Evolutionary conservation across 148 eudicot species (phyloP), one percentile per base, ranked within the genome.

Genomic region (Nepenthes gracilis): DNA sequence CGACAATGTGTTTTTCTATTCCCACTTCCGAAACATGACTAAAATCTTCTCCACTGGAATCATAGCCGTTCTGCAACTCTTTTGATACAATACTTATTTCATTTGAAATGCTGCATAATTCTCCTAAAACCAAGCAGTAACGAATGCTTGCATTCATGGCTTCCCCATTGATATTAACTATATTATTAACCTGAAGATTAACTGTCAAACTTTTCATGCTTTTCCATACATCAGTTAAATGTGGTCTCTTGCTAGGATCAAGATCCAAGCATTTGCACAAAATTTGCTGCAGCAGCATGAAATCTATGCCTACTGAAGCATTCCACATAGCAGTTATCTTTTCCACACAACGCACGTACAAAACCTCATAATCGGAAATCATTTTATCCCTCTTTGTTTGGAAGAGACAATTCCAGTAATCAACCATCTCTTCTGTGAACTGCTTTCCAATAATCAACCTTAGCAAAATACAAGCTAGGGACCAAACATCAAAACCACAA

Each of bases 401-500:
- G 37, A 72, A 32, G 57, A 71, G 54, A 59, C 23, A 47, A 38
- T 4, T 65, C 45, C 77, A 66, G 67, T 72, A 77, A 54, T 58
- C 61, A 65, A 12, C 47, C 47, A 74, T 75, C 61, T 65, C 75
- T 47, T 81, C 72, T 14, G 9, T 59, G 74, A 85, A 83, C 38
- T 76, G 70, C 54, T 86, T 72, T 61, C 97, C 93, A 63, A 70
- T 35, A 64, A 85, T 65, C 71, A 87, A 73, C 72, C 72, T 71
- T 53, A 85, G 67, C 33, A 91, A 58, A 55, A 83, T 64, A 76
- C 84, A 87, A 50, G 84, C 87, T 52, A 91, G 59, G 35, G 75
- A 82, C 97, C 97, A 91, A 37, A 81, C 78, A 83, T 87, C 96
- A 32, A 85, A 81, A 64, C 72, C 66, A 74, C 57, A 52, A 38